Conservation (phyloP, 495 filamentous ascomycete species). For the Ramalina intermedia region DNA sequence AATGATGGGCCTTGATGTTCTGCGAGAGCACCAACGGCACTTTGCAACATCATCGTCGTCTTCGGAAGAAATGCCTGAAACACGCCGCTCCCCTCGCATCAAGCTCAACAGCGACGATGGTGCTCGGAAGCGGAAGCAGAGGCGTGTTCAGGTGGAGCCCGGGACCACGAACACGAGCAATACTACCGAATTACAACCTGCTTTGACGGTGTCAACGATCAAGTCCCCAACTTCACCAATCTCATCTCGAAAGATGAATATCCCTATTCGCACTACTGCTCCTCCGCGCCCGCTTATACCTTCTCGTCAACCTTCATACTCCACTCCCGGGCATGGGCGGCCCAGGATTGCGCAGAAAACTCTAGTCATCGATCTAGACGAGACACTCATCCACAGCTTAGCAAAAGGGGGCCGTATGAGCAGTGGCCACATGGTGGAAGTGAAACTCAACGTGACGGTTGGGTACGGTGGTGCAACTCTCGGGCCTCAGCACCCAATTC, state of each 20-base stretch:
- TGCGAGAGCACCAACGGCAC: slow-evolving; percentile 34
- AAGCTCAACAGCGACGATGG: slow-evolving; percentile 77
- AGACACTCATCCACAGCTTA: slow-evolving; percentile 93
- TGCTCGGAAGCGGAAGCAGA: slow-evolving; percentile 44
- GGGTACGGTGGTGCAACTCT: slow-evolving; percentile 47
- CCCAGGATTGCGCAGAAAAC: slow-evolving; percentile 59
- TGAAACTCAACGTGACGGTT: slow-evolving; percentile 60
- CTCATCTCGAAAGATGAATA: slow-evolving; percentile 55
- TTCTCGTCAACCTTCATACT: slow-evolving; percentile 68
- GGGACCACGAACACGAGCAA: slow-evolving; percentile 8
- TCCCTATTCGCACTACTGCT: slow-evolving; percentile 75
- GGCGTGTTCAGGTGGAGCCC: slow-evolving; percentile 9
- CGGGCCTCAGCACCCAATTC: slow-evolving; percentile 83
- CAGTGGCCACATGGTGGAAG: slow-evolving; percentile 97
- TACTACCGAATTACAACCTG: not conserved
- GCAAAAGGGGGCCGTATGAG: slow-evolving; percentile 93
- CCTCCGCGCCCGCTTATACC: slow-evolving; percentile 86
- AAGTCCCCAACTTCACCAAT: slow-evolving; percentile 86
- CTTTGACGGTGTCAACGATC: slow-evolving; percentile 34
- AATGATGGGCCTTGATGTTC: not conserved
- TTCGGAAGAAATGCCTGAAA: slow-evolving; percentile 47
- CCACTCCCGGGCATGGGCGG: slow-evolving; percentile 32
- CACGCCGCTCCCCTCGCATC: slow-evolving; percentile 75
- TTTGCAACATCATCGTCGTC: slow-evolving; percentile 22
- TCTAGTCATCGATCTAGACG: slow-evolving; percentile 86